Percentiles rank a stretch among this genome's conserved stretches.
These are phyloP conservation scores for Eutrema heterophyllum DNA, from an alignment of 345 rosid genomes.

Conservation along the genomic window DNA sequence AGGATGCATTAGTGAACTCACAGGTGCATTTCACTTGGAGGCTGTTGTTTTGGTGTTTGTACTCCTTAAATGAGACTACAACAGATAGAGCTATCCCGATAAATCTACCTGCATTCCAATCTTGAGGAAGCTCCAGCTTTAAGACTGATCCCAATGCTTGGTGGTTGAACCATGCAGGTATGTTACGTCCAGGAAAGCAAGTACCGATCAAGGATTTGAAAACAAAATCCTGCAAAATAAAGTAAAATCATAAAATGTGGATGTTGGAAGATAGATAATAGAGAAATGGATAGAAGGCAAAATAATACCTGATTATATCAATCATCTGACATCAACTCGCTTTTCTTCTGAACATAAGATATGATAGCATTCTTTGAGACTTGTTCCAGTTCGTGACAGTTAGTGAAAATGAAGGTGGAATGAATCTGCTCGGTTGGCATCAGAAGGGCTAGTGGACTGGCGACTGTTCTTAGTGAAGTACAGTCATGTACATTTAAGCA, in stretches of 20 bases:
- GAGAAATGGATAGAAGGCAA: background rate
- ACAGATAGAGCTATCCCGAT: background rate
- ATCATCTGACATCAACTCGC: background rate
- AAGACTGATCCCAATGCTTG: constrained; percentile 1
- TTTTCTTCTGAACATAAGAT: background rate
- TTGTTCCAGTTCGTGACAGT: constrained; percentile 12
- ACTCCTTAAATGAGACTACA: constrained; percentile 3
- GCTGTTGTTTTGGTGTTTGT: background rate
- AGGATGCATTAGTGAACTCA: background rate
- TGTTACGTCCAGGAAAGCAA: constrained; percentile 20
- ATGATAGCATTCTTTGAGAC: constrained; percentile 5
- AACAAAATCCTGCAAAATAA: constrained; percentile 8
- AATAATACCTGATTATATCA: constrained; percentile 5
- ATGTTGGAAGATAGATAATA: background rate
- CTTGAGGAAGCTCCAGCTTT: background rate
- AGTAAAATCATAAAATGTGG: background rate
- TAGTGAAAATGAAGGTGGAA: background rate
- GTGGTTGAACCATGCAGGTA: constrained; percentile 14
- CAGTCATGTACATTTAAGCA: constrained; percentile 22
- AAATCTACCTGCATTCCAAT: background rate
- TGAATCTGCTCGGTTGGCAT: background rate
- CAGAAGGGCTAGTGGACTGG: background rate
- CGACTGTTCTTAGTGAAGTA: background rate
- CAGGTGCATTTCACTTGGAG: constrained; percentile 8
- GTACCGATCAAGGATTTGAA: background rate